These are phyloP conservation scores for Iberis pinnata DNA, from an alignment of 345 rosid species.

Conservation along the genomic window DNA sequence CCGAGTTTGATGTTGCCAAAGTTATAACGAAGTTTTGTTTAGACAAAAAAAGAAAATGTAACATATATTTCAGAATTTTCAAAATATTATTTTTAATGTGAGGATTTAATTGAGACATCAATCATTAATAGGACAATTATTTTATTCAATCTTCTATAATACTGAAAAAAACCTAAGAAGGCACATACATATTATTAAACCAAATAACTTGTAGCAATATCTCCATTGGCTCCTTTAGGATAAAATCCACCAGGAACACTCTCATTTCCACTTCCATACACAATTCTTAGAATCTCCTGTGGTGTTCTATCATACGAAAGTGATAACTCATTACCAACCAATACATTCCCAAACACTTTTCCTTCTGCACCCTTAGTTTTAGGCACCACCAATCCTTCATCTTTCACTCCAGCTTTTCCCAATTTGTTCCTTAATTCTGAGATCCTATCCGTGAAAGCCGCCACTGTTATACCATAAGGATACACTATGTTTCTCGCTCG, in stretches of 20 bases:
- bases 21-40: no score
- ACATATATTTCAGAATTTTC: no score
- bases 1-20: no score
- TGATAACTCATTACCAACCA: constrained; percentile 44
- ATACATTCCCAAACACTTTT: constrained; percentile 39
- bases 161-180: no score
- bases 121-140: no score
- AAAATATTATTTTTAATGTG: no score
- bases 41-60: no score
- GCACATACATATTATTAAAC: neutral
- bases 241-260: constrained; percentile 51
- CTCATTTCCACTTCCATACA: constrained; percentile 57
- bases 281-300: constrained; percentile 51
- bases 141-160: no score
- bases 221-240: constrained; percentile 56
- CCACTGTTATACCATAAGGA: constrained; percentile 21
- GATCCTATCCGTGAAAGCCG: constrained; percentile 23
- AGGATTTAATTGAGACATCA: no score
- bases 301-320: constrained; percentile 47
- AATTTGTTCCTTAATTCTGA: constrained; percentile 23
- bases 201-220: constrained; percentile 43
- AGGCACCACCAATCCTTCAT: constrained; percentile 51
- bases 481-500: constrained; percentile 25
- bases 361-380: constrained; percentile 36
- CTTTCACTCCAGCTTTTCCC: constrained; percentile 33